Conservation (phyloP, 441 rosid species). For the Populus hybrid region DNA sequence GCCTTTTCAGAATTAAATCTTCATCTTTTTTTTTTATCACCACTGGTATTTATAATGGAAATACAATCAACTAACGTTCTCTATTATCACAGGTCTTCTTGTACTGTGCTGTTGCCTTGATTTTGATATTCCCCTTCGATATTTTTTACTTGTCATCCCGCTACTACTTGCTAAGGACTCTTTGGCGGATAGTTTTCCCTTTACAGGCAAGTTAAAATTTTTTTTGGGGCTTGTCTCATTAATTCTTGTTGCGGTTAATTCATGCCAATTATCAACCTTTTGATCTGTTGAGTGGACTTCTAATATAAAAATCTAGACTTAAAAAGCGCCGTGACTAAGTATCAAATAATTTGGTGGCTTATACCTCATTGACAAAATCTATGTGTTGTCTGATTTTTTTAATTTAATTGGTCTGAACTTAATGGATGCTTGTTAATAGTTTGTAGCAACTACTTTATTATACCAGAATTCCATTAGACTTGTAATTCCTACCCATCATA, state of each 20-base stretch:
- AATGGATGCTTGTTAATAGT: background rate
- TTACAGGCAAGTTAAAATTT: slow-evolving; percentile 56
- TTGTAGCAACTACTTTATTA: background rate
- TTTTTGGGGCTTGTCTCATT: background rate
- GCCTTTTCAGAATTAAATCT: background rate
- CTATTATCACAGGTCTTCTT: slow-evolving; percentile 66
- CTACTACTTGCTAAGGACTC: slow-evolving; percentile 80
- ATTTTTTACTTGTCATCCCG: slow-evolving; percentile 84
- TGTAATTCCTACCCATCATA: background rate
- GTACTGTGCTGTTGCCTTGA: slow-evolving; percentile 62
- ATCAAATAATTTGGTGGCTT: background rate
- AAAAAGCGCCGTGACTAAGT: background rate
- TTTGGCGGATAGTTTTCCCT: slow-evolving; percentile 87
- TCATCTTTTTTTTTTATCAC: background rate
- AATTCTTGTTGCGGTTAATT: background rate
- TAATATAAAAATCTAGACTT: background rate
- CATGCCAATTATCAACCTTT: slow-evolving; percentile 4
- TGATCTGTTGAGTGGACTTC: slow-evolving; percentile 4
- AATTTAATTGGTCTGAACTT: background rate
- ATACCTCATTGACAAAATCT: background rate
- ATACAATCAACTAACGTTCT: background rate
- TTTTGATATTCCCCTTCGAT: slow-evolving; percentile 84
- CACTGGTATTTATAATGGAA: background rate
- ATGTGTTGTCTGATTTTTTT: background rate
- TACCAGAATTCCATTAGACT: background rate